Conservation (phyloP, 768 basidiomycete genomes). For the Russula lepida region DNA sequence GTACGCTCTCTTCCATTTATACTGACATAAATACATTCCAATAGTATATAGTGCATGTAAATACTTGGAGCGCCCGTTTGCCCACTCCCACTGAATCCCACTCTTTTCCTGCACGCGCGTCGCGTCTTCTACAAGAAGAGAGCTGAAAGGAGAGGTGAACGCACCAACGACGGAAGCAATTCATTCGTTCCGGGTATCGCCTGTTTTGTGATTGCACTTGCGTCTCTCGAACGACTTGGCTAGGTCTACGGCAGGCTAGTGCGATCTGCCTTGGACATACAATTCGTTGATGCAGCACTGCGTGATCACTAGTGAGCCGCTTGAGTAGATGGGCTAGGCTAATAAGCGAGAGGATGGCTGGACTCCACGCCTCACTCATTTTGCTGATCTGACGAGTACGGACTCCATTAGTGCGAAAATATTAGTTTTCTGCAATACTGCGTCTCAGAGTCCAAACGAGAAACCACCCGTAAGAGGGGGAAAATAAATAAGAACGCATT, state of each 20-base stretch:
- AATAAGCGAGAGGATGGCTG: too few relatives aligned
- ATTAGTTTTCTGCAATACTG: conserved; percentile 63
- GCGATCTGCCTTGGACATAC: conserved; percentile 69
- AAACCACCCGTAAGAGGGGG: conserved; percentile 10
- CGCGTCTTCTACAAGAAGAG: too few relatives aligned
- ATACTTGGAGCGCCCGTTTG: too few relatives aligned
- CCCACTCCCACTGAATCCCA: too few relatives aligned
- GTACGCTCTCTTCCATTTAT: too few relatives aligned
- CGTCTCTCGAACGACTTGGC: conserved; percentile 91
- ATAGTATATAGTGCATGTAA: too few relatives aligned
- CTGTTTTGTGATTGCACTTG: conserved; percentile 90
- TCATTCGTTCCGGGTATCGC: conserved; percentile 81
- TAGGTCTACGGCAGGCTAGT: conserved; percentile 73
- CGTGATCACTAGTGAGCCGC: conserved; percentile 80
- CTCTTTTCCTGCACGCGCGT: too few relatives aligned
- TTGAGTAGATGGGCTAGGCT: conserved; percentile 30
- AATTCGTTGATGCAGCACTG: conserved; percentile 95
- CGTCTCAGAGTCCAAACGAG: conserved; percentile 66
- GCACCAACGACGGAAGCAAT: conserved; percentile 72
- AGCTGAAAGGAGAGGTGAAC: too few relatives aligned
- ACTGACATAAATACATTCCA: too few relatives aligned
- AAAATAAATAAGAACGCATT: too few relatives aligned
- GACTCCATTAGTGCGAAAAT: conserved; percentile 63
- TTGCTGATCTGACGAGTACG: conserved; percentile 80
- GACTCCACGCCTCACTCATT: conserved; percentile 66